Conservation (phyloP, 2,329 filamentous ascomycete genomes). For the Penicillium thymicola region DNA sequence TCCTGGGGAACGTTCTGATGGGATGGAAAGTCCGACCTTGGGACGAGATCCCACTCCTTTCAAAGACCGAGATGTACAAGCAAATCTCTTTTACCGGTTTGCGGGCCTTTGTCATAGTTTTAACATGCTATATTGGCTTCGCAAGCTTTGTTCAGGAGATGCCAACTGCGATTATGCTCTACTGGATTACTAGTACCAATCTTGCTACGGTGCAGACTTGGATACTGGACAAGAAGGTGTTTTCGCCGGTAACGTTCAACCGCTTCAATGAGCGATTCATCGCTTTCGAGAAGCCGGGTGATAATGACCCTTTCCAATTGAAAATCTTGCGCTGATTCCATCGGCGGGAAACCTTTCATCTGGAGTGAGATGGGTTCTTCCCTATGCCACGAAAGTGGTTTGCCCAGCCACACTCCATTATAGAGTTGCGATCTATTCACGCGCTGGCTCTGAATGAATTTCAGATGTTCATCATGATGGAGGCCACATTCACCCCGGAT, state of each 20-base stretch:
- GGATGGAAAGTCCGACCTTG: constrained; percentile 29
- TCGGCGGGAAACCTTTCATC: not conserved
- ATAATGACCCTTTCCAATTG: constrained; percentile 12
- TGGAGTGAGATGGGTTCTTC: not conserved
- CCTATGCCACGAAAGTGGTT: not conserved
- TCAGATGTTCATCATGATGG: not conserved
- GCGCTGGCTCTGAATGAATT: not conserved
- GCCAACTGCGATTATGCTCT: constrained; percentile 48
- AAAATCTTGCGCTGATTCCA: constrained; percentile 14
- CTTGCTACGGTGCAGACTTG: constrained; percentile 42
- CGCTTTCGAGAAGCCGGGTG: constrained; percentile 11
- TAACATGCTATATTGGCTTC: constrained; percentile 41
- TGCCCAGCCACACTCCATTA: not conserved
- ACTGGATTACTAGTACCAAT: constrained; percentile 49
- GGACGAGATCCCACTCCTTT: constrained; percentile 25
- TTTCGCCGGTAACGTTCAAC: constrained; percentile 30
- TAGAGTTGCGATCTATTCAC: not conserved
- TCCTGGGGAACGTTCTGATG: constrained; percentile 47
- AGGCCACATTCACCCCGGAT: not conserved
- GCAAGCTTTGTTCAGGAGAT: constrained; percentile 33
- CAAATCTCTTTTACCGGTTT: constrained; percentile 24
- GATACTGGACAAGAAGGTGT: constrained; percentile 42
- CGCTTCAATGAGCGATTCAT: constrained; percentile 37
- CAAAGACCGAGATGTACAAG: constrained; percentile 26
- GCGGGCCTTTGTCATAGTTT: constrained; percentile 32